Base-by-base conservation (phyloP, 2,329 filamentous ascomycete genomes). In the Fusarium sp. region DNA sequence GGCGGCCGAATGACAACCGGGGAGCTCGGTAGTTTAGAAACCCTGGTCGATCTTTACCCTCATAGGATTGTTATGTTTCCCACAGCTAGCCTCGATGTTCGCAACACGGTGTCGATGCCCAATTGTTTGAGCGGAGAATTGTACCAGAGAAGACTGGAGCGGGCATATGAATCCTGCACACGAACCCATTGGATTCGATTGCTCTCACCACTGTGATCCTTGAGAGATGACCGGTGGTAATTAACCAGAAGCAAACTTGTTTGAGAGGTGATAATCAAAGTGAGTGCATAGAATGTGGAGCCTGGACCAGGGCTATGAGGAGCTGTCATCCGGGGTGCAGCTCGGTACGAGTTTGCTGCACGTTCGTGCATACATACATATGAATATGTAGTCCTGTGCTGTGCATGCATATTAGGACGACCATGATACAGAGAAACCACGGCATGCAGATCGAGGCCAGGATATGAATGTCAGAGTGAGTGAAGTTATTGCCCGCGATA, bases 291-390 rank as follows among this genome's bases (percentile, higher is more conserved):
- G 25, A 32, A 59, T 53, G 73, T 75, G 73, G 73, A 73, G 61
- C 32, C 16, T 40, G 45, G 44, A 60, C 66, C 51, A 59, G 55
- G 72, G 51, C 38, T 40, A 22, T 42, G 45, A 65, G 52, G 46
- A 65, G 51, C 58, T 51, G 68, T 50, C 68, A 68, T 75, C 73
- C 67, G 73, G 73, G 73, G 73, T 75, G 58, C 73, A 75, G 69
- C 63, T 57, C 46, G 61, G 73, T 45, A 25, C 57, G 47, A 57
- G 54, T 43, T 47, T 63, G 50, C 32, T 64, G 42, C 22, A 20
- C 27, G 12, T 20, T 30, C 14, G 46, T 20, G 25, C 25, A 30
- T 30, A 32, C 30, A 50, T 42, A 15, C 30, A 42, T 43, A n/a
- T 53, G 50, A 53, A 53, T 29, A 12, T 38, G 18, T 38, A 42